Evolutionary conservation across 495 filamentous ascomycete genomes (phyloP), one percentile per base, ranked within the genome.

Genomic region (Aspergillus indologenus): DNA sequence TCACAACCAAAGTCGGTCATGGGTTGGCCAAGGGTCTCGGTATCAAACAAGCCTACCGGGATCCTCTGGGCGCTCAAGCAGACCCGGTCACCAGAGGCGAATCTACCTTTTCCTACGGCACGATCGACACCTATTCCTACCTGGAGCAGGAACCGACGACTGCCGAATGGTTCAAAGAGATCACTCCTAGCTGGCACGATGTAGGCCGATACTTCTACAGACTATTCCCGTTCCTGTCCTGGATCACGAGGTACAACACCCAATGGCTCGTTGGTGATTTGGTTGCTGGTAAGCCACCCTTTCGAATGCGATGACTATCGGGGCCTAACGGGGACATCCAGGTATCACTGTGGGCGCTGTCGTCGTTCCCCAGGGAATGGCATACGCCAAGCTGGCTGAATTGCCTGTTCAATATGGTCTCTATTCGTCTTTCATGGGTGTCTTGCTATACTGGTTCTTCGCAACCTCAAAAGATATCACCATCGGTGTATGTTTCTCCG

Each of bases 391-490:
- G 61, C 77, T 99, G 44, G 94, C 94, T 8, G 77, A 85, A 45
- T 80, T 99, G 20, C 76, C 79, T 0, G 83, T 87, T 3, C 80
- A 99, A 67, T 99, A 84, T 66, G 94, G 94, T 53, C 77, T 99
- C 0, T 99, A 99, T 69, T 94, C 93, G 0, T 97, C 93, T 0
- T 99, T 99, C 66, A 96, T 98, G 88, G 94, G 94, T 23, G 93
- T 98, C 4, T 69, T 97, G 59, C 71, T 96, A 50, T 99, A 99
- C 64, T 98, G 94, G 94, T 95, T 98, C 71, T 98, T 98, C 65
- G 94, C 94, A 1, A 98, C 94, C 1, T 98, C 95, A 0, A 98
- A 98, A 68, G 94, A 98, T 73, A 98, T 98, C 68, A 98, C 94
- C 8, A 98, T 98, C 53, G 94, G 94, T n/a, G 90, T 92, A 76